Percentiles rank a stretch among this genome's conserved stretches.
phyloP scores from a whole-genome alignment of 116 monocot species.

The Iris pallida region DNA sequence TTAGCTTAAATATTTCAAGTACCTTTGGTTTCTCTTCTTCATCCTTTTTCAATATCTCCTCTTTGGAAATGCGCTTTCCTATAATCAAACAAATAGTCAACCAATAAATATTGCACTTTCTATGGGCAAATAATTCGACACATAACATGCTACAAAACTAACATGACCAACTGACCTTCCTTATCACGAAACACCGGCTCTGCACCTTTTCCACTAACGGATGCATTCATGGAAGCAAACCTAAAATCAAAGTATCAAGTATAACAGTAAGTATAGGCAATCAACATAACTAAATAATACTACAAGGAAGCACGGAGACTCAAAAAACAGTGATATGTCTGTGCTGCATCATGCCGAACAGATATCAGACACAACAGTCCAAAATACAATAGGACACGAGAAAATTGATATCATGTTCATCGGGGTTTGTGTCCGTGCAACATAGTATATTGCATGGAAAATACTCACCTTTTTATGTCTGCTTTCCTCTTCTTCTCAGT shows the following conservation, averaged over 20 bases:
- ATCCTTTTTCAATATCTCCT: conserved; percentile 57
- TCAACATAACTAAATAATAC: neutral
- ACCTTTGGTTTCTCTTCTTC: conserved; percentile 53
- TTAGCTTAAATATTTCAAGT: neutral
- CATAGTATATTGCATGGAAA: no score
- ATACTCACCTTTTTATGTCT: conserved; percentile 38
- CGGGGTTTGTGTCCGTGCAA: no score
- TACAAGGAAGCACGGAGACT: neutral
- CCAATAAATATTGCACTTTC: neutral
- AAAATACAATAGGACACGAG: no score
- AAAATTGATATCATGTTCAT: no score
- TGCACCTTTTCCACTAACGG: conserved; percentile 56
- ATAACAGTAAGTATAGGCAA: neutral
- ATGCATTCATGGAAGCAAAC: conserved; percentile 63
- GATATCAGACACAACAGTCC: no score
- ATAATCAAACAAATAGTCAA: neutral
- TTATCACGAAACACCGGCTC: conserved; percentile 72
- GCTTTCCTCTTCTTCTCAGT: conserved; percentile 59
- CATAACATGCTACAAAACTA: conserved; percentile 2
- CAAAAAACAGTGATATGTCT: neutral
- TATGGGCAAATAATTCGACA: conserved; percentile 5
- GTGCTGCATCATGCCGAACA: neutral
- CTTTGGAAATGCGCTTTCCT: conserved; percentile 69
- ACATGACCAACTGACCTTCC: conserved; percentile 31
- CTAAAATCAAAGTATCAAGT: conserved; percentile 21